Conservation (phyloP, 306 rosid genomes). For the Vigna hirtella region DNA sequence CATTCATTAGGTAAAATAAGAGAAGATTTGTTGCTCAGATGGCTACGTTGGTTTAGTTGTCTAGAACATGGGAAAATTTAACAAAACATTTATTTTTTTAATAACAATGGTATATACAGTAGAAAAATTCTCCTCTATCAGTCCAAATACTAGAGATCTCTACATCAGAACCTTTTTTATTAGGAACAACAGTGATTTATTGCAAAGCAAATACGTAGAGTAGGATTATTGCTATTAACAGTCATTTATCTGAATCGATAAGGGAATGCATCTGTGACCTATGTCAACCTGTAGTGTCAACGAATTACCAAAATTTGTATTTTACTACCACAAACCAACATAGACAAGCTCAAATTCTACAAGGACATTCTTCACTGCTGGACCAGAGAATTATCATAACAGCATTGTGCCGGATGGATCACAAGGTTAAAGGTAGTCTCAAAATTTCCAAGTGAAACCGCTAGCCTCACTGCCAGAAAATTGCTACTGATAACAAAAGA, state of each 20-base stretch:
- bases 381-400: not conserved
- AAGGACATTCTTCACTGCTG: not conserved
- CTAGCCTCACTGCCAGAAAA: constrained; percentile 43
- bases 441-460: constrained; percentile 21
- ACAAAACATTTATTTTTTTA: too few relatives aligned
- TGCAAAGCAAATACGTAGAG: not conserved
- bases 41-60: too few relatives aligned
- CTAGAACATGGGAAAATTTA: too few relatives aligned
- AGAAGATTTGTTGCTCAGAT: too few relatives aligned
- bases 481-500: constrained; percentile 45
- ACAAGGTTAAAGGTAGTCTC: not conserved
- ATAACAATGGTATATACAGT: too few relatives aligned
- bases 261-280: constrained; percentile 15
- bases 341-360: not conserved
- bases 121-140: too few relatives aligned
- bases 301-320: not conserved
- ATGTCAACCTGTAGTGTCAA: not conserved
- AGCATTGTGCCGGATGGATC: constrained; percentile 6
- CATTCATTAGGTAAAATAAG: too few relatives aligned
- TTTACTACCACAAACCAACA: not conserved
- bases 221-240: not conserved
- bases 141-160: too few relatives aligned
- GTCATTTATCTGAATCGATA: not conserved
- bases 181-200: too few relatives aligned
- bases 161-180: too few relatives aligned